Evolutionary conservation across 768 basidiomycete genomes (phyloP).

Genomic region (Tricholoma saponaceum): DNA sequence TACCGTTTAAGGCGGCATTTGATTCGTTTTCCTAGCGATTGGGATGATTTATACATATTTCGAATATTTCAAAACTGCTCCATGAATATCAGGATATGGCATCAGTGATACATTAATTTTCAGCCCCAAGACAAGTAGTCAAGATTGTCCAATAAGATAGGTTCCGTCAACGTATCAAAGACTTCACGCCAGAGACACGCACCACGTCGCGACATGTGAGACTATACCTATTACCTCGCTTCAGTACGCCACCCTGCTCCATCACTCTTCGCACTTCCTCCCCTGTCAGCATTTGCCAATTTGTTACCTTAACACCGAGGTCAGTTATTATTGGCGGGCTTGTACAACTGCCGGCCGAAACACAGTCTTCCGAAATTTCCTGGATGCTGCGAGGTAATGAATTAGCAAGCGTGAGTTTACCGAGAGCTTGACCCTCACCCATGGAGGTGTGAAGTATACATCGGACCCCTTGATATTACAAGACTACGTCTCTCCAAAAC

Average conservation of each 20-base stretch:
- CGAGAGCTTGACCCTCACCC: slow-evolving; percentile 40
- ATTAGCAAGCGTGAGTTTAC: background rate
- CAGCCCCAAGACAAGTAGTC: background rate
- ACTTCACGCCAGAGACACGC: slow-evolving; percentile 44
- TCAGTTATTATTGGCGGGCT: slow-evolving; percentile 23
- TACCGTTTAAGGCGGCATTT: background rate
- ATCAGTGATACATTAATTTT: background rate
- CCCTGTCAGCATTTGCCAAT: slow-evolving; percentile 48
- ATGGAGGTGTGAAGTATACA: slow-evolving; percentile 76
- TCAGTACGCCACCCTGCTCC: slow-evolving; percentile 45
- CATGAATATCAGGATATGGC: background rate
- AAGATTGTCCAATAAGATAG: background rate
- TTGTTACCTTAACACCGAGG: slow-evolving; percentile 43
- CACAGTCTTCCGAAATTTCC: slow-evolving; percentile 46
- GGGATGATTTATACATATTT: background rate
- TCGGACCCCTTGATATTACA: slow-evolving; percentile 62
- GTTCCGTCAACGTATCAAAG: slow-evolving; percentile 22
- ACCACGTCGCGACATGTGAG: slow-evolving; percentile 83
- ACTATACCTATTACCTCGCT: slow-evolving; percentile 66
- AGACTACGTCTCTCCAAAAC: slow-evolving; percentile 85
- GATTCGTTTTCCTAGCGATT: background rate
- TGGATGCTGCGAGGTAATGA: slow-evolving; percentile 46
- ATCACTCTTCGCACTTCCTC: slow-evolving; percentile 35
- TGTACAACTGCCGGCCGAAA: slow-evolving; percentile 22
- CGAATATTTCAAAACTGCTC: background rate